A percentile compares a stretch with the other conserved stretches of the same genome.
These are phyloP conservation scores for Ceratocystiopsis minuta DNA, from an alignment of 2,329 filamentous ascomycete genomes.

Conservation along the genomic window DNA sequence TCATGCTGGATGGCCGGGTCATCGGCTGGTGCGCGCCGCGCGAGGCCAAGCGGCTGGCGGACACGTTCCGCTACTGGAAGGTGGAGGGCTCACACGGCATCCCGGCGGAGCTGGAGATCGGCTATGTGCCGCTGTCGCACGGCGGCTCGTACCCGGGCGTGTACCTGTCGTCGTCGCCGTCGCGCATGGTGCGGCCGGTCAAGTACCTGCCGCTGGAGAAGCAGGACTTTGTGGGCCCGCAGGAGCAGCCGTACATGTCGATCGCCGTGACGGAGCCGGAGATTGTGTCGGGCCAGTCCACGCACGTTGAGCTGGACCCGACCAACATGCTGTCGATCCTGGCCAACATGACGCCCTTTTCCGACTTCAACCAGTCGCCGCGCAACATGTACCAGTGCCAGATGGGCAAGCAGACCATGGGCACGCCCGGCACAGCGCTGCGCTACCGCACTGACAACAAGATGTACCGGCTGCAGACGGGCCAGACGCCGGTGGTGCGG, in stretches of 20 bases:
- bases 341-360: constrained; percentile 97
- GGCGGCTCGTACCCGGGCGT: constrained; percentile 93
- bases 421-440: constrained; percentile 74
- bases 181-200: constrained; percentile 78
- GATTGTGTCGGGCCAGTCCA: constrained; percentile 71
- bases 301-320: constrained; percentile 83
- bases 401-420: constrained; percentile 99
- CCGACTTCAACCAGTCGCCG: constrained; percentile 95
- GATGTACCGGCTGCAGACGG: constrained; percentile 82
- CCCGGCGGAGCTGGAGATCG: constrained; percentile 74
- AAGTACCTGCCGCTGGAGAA: constrained; percentile 80
- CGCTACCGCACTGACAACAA: constrained; percentile 93
- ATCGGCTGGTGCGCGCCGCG: constrained; percentile 79
- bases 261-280: constrained; percentile 85
- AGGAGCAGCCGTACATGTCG: constrained; percentile 96
- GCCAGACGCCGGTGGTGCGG: constrained; percentile 85
- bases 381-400: constrained; percentile 99
- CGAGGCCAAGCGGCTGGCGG: constrained; percentile 63
- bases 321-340: constrained; percentile 96
- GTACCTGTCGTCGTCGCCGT: constrained; percentile 75
- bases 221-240: constrained; percentile 75
- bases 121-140: constrained; percentile 71
- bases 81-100: constrained; percentile 70
- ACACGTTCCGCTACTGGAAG: constrained; percentile 88
- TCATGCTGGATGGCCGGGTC: constrained; percentile 80